Conservation (phyloP, 169 alveolate genomes). For the Cryptosporidium baileyi region DNA sequence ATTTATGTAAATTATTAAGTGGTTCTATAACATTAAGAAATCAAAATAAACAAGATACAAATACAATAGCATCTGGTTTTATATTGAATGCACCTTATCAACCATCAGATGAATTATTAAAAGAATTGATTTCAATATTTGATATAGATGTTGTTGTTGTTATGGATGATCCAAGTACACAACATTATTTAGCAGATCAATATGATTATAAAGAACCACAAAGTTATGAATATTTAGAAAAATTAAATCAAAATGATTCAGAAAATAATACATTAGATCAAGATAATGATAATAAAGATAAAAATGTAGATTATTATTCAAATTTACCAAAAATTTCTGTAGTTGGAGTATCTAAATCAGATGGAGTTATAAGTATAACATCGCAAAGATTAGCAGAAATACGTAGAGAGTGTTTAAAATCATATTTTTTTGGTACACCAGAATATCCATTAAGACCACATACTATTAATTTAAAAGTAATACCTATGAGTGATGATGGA, state of each 20-base stretch:
- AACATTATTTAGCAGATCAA: constrained; percentile 42
- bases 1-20: constrained; percentile 40
- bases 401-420: constrained; percentile 47
- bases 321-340: constrained; percentile 40
- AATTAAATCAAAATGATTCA: neutral
- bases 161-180: constrained; percentile 78
- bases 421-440: constrained; percentile 56
- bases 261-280: neutral
- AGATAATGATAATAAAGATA: neutral
- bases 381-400: constrained; percentile 63
- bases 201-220: constrained; percentile 58
- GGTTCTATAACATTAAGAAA: constrained; percentile 39
- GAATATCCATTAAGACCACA: constrained; percentile 67
- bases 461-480: constrained; percentile 41
- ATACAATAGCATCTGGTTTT: constrained; percentile 76
- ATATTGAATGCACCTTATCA: constrained; percentile 87
- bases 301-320: neutral
- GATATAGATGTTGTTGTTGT: constrained; percentile 81
- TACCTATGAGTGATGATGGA: constrained; percentile 60
- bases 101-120: constrained; percentile 77
- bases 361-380: constrained; percentile 64
- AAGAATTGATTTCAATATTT: constrained; percentile 80
- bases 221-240: constrained; percentile 36
- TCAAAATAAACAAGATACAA: constrained; percentile 41
- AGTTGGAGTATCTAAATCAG: constrained; percentile 66